Percentiles rank a stretch among this genome's conserved stretches.
Evolutionary conservation across 306 rosid genomes (phyloP).

Genomic region (Prunus mira): DNA sequence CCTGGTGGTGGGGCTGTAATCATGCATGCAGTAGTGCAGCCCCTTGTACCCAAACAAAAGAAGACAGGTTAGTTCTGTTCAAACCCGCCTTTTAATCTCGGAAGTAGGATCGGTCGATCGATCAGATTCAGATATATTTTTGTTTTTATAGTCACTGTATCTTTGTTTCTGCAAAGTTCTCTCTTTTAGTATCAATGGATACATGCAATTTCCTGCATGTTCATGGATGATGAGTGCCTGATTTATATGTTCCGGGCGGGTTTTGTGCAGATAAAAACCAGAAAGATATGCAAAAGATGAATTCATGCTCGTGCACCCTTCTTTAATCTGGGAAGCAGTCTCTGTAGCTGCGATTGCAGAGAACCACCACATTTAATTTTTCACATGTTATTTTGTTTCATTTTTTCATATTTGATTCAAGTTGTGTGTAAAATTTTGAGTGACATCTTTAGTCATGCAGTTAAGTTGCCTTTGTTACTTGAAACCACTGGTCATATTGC

Average conservation of each 20-base stretch:
- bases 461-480: neutral
- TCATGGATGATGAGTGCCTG: neutral
- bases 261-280: slow-evolving; percentile 43
- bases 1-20: slow-evolving; percentile 58
- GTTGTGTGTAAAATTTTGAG: neutral
- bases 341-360: neutral
- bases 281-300: slow-evolving; percentile 43
- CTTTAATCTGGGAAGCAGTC: slow-evolving; percentile 41
- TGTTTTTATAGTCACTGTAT: neutral
- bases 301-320: slow-evolving; percentile 61
- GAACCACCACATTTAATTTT: neutral
- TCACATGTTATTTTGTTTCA: neutral
- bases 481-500: neutral
- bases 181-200: neutral
- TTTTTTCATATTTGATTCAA: neutral
- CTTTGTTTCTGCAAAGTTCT: neutral
- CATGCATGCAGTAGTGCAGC: slow-evolving; percentile 71
- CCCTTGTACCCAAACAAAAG: slow-evolving; percentile 40
- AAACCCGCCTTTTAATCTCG: neutral
- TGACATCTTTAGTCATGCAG: neutral
- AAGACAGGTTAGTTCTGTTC: slow-evolving; percentile 48
- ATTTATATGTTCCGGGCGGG: neutral
- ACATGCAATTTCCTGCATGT: neutral
- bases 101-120: no score
- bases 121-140: no score